phyloP scores from a whole-genome alignment of 1,139 yeast genomes.

The Blastobotrys aristatus region DNA sequence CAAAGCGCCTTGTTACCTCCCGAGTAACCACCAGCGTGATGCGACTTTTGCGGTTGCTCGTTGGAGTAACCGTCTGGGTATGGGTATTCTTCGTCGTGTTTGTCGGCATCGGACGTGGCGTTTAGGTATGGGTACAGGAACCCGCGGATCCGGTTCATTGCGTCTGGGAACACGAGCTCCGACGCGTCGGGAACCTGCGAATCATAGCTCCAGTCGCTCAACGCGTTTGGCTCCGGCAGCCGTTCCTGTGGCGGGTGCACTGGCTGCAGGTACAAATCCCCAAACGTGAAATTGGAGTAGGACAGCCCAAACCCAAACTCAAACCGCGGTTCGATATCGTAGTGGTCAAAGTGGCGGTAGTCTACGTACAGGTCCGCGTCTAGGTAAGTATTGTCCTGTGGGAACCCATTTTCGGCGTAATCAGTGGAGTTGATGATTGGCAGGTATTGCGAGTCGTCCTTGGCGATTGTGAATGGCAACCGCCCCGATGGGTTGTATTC shows the following conservation, averaged over 20 bases:
- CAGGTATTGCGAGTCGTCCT: slow-evolving; percentile 45
- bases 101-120: slow-evolving; percentile 19
- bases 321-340: slow-evolving; percentile 51
- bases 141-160: slow-evolving; percentile 18
- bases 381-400: slow-evolving; percentile 38
- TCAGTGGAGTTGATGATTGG: slow-evolving; percentile 41
- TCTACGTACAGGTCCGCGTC: slow-evolving; percentile 41
- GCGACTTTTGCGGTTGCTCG: slow-evolving; percentile 36
- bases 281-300: slow-evolving; percentile 46
- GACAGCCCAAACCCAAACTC: slow-evolving; percentile 62
- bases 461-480: slow-evolving; percentile 59
- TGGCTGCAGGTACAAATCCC: slow-evolving; percentile 35
- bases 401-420: slow-evolving; percentile 38
- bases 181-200: slow-evolving; percentile 37
- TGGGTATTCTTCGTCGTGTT: slow-evolving; percentile 38
- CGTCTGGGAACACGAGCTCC: slow-evolving; percentile 45
- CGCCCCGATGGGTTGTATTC: slow-evolving; percentile 58
- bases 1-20: slow-evolving; percentile 48
- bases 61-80: slow-evolving; percentile 52
- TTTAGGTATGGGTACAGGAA: slow-evolving; percentile 33
- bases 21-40: slow-evolving; percentile 53
- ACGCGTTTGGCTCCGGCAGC: slow-evolving; percentile 48
- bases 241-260: slow-evolving; percentile 44
- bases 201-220: slow-evolving; percentile 25
- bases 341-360: slow-evolving; percentile 52